A percentile compares a stretch with the other conserved stretches of the same genome.
These are phyloP conservation scores for Cryomyces minteri DNA, from an alignment of 495 filamentous ascomycete genomes.

Conservation along the genomic window DNA sequence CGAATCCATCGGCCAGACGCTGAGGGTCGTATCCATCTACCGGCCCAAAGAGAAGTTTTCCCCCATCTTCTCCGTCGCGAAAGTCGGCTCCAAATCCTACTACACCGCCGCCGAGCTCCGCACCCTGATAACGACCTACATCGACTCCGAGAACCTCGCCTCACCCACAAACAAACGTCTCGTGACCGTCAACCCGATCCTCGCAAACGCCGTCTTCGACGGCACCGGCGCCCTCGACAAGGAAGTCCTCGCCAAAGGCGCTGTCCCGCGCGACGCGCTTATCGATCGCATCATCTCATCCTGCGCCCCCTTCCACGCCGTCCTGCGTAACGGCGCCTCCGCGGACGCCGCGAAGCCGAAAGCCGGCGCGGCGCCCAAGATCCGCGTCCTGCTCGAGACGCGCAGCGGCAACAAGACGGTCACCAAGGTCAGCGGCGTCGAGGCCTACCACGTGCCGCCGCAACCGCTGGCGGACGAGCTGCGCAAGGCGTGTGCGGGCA, in stretches of 20 bases:
- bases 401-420: constrained; percentile 51
- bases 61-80: constrained; percentile 33
- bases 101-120: constrained; percentile 36
- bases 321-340: constrained; percentile 35
- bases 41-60: constrained; percentile 31
- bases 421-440: constrained; percentile 43
- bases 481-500: constrained; percentile 52
- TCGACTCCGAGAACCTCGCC: constrained; percentile 28
- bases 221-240: constrained; percentile 29
- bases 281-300: constrained; percentile 37
- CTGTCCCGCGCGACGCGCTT: constrained; percentile 43
- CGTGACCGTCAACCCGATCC: constrained; percentile 40
- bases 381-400: constrained; percentile 39
- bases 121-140: constrained; percentile 30
- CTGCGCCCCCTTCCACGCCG: constrained; percentile 33
- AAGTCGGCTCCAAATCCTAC: constrained; percentile 27
- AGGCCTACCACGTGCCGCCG: constrained; percentile 43
- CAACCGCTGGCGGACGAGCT: constrained; percentile 46
- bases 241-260: constrained; percentile 37
- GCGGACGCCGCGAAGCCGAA: constrained; percentile 37
- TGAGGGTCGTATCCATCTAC: constrained; percentile 33
- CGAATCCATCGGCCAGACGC: constrained; percentile 34
- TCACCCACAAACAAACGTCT: constrained; percentile 42
- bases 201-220: constrained; percentile 42
- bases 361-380: constrained; percentile 39